These are phyloP conservation scores for Stagonosporopsis cucurbitacearum DNA, from an alignment of 2,329 filamentous ascomycete genomes.

Conservation along the genomic window DNA sequence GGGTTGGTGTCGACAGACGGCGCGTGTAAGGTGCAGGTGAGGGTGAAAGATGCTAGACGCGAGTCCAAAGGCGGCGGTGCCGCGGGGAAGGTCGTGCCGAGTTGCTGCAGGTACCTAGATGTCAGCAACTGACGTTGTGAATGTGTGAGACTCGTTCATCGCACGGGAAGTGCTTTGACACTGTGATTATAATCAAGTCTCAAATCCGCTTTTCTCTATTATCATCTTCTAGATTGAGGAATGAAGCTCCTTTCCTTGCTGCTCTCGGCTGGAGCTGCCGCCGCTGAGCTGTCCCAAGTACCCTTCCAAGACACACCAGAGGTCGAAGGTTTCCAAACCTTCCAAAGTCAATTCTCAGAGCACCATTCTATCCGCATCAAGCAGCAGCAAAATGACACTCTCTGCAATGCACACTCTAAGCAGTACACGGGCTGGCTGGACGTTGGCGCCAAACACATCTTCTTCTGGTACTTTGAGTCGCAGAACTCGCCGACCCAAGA, in stretches of 20 bases:
- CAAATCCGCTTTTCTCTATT: not conserved
- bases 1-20: not conserved
- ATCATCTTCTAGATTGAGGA: not conserved
- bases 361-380: conserved; percentile 46
- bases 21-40: conserved; percentile 11
- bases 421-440: conserved; percentile 49
- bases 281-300: conserved; percentile 31
- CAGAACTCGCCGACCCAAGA: conserved; percentile 46
- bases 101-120: not conserved
- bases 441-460: conserved; percentile 52
- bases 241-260: conserved; percentile 7
- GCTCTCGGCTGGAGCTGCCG: conserved; percentile 12
- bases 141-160: not conserved
- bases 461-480: conserved; percentile 56
- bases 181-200: too few relatives aligned
- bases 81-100: not conserved
- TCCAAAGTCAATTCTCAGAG: conserved; percentile 40
- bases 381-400: conserved; percentile 40
- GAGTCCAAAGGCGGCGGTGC: not conserved
- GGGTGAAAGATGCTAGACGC: conserved; percentile 11
- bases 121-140: conserved; percentile 6
- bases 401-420: conserved; percentile 45
- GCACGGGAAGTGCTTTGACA: not conserved
- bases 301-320: conserved; percentile 40
- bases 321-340: conserved; percentile 39